These are phyloP conservation scores for Neofusicoccum parvum DNA, from an alignment of 2,329 filamentous ascomycete species.

Conservation along the genomic window DNA sequence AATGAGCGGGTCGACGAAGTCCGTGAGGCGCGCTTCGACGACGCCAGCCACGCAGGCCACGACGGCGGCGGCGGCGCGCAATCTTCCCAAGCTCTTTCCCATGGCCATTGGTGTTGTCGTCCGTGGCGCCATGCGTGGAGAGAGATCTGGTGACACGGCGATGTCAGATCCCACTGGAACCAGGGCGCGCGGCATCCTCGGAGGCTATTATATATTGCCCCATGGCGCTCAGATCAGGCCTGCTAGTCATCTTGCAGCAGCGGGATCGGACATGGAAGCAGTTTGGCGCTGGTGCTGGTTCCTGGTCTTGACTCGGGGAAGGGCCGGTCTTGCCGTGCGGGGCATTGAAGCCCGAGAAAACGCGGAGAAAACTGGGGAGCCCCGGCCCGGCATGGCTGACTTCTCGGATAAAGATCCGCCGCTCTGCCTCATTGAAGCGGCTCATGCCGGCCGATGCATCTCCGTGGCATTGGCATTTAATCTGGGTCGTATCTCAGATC, in stretches of 20 bases:
- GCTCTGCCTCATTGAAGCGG: no score
- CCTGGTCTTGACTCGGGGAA: neutral
- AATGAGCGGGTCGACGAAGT: slow-evolving; percentile 41
- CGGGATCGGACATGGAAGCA: neutral
- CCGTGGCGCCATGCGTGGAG: neutral
- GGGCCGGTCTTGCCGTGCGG: slow-evolving; percentile 1
- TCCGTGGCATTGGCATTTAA: no score
- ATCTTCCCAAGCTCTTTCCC: neutral
- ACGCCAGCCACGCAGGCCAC: neutral
- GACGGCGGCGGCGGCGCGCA: neutral
- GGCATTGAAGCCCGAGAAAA: neutral
- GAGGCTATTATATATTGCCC: neutral
- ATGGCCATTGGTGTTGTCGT: neutral
- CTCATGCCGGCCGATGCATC: no score
- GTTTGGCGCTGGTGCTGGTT: neutral
- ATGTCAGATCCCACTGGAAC: no score
- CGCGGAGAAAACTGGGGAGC: neutral
- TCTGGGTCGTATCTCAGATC: no score
- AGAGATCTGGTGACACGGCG: neutral
- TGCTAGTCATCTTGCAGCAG: neutral
- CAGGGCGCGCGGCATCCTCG: neutral
- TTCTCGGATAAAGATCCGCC: no score
- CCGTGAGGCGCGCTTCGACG: slow-evolving; percentile 34
- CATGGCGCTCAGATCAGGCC: no score
- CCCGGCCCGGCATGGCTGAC: no score